These are phyloP conservation scores for Pythium utonaiense DNA, from an alignment of 352 stramenopile genomes.

Conservation along the genomic window DNA sequence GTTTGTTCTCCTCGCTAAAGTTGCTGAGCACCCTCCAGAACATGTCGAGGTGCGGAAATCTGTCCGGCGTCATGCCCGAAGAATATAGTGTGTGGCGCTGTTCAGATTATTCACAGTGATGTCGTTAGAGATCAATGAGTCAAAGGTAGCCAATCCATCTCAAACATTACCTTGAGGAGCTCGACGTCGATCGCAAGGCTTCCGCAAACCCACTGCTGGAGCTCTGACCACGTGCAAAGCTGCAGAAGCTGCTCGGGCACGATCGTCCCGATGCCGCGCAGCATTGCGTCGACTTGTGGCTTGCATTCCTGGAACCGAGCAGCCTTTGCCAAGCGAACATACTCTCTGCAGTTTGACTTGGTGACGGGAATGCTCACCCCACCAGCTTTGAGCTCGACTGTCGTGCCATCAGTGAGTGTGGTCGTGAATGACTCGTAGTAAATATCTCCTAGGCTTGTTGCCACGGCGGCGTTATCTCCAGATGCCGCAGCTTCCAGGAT, in stretches of 20 bases:
- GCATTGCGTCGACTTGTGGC: slow-evolving; percentile 67
- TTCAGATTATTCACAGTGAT: neutral
- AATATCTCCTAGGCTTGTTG: slow-evolving; percentile 26
- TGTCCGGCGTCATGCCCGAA: slow-evolving; percentile 67
- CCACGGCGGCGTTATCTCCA: neutral
- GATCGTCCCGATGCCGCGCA: slow-evolving; percentile 65
- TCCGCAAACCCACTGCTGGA: slow-evolving; percentile 78
- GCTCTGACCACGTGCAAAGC: slow-evolving; percentile 73
- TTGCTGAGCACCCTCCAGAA: slow-evolving; percentile 66
- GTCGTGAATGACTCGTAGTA: slow-evolving; percentile 73
- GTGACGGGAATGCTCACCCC: slow-evolving; percentile 51
- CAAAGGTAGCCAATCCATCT: neutral
- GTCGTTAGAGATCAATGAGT: neutral
- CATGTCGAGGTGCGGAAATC: slow-evolving; percentile 66
- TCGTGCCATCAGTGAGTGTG: slow-evolving; percentile 59
- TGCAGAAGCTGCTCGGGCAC: slow-evolving; percentile 64
- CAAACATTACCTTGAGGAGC: slow-evolving; percentile 55
- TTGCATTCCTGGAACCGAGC: slow-evolving; percentile 71
- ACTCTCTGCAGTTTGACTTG: slow-evolving; percentile 71
- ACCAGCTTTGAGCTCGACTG: slow-evolving; percentile 55
- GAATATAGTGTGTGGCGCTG: slow-evolving; percentile 76
- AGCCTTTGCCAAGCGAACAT: slow-evolving; percentile 56
- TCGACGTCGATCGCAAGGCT: slow-evolving; percentile 74
- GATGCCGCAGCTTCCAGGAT: slow-evolving; percentile 22
- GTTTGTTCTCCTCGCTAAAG: slow-evolving; percentile 76